phyloP scores from a whole-genome alignment of 2,329 filamentous ascomycete genomes.

The Clonostachys chloroleuca region DNA sequence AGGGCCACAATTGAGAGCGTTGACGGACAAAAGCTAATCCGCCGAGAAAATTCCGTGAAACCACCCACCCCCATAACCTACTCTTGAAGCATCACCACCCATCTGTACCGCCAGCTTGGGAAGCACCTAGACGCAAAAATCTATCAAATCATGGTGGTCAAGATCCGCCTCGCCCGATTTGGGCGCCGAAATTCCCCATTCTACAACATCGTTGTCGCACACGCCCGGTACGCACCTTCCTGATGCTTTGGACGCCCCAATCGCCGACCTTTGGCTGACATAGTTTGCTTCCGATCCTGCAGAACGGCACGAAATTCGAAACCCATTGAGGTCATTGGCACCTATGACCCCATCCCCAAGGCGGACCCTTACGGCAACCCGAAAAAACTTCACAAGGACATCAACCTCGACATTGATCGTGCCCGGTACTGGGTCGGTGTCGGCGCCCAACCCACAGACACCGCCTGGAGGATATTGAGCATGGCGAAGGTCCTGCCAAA shows the following conservation, averaged over 20 bases:
- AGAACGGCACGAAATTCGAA: conserved; percentile 84
- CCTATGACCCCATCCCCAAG: conserved; percentile 66
- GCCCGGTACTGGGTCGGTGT: conserved; percentile 97
- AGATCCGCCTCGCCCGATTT: conserved; percentile 91
- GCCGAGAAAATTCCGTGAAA: too few species aligned
- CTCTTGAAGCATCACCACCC: too few species aligned
- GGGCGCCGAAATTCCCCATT: conserved; percentile 84
- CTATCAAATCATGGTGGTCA: conserved; percentile 69
- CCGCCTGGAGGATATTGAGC: conserved; percentile 78
- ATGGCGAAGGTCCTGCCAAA: conserved; percentile 57
- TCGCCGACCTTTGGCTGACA: too few species aligned
- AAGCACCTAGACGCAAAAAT: too few species aligned
- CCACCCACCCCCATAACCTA: too few species aligned
- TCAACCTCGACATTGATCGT: conserved; percentile 75
- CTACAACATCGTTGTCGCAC: conserved; percentile 96
- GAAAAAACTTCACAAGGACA: conserved; percentile 81
- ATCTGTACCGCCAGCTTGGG: too few species aligned
- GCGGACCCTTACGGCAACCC: conserved; percentile 53
- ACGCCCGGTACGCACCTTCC: conserved; percentile 65
- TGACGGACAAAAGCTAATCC: too few species aligned
- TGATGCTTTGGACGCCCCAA: too few species aligned
- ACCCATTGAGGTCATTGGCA: conserved; percentile 89
- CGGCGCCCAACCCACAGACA: conserved; percentile 88
- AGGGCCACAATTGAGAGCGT: too few species aligned
- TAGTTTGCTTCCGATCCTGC: conserved; percentile 1